Evolutionary conservation across 805 yeast species (phyloP).

Genomic region (Ogataea haglerorum): DNA sequence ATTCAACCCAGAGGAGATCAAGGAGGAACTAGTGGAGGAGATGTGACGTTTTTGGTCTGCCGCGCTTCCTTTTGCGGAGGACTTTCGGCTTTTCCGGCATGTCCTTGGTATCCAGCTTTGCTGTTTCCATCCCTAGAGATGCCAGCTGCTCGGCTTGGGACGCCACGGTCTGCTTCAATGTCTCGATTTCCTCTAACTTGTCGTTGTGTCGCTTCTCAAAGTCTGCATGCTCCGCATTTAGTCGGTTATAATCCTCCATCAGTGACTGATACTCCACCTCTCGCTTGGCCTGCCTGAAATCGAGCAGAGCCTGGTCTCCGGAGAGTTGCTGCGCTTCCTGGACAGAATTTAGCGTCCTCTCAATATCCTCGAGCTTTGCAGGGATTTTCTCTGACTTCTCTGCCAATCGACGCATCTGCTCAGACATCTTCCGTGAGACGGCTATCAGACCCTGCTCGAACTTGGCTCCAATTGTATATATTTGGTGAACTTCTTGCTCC

Average conservation of each 20-base stretch:
- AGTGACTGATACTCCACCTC: conserved; percentile 9
- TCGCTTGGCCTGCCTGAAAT: conserved; percentile 8
- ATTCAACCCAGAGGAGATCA: conserved; percentile 50
- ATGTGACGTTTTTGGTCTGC: conserved; percentile 14
- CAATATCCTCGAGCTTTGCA: conserved; percentile 1
- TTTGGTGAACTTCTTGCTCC: conserved; percentile 2
- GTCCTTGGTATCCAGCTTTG: background rate
- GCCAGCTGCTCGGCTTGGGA: background rate
- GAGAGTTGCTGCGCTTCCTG: conserved; percentile 4
- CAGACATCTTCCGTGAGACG: conserved; percentile 1
- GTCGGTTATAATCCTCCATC: conserved; percentile 7
- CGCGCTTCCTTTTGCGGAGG: background rate
- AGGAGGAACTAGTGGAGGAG: conserved; percentile 46
- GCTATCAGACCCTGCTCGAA: conserved; percentile 7
- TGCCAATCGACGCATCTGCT: conserved; percentile 1
- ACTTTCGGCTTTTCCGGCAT: background rate
- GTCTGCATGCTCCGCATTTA: conserved; percentile 3
- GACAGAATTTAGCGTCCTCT: background rate
- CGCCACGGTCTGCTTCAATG: background rate
- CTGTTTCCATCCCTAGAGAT: background rate
- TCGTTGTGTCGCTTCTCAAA: background rate
- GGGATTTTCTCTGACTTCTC: background rate
- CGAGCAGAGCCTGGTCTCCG: conserved; percentile 6
- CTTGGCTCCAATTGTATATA: conserved; percentile 7
- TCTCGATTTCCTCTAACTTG: background rate